Evolutionary conservation across 139 green algal genomes (phyloP), one percentile per base, ranked within the genome.

Genomic region (Asterochloris erici): DNA sequence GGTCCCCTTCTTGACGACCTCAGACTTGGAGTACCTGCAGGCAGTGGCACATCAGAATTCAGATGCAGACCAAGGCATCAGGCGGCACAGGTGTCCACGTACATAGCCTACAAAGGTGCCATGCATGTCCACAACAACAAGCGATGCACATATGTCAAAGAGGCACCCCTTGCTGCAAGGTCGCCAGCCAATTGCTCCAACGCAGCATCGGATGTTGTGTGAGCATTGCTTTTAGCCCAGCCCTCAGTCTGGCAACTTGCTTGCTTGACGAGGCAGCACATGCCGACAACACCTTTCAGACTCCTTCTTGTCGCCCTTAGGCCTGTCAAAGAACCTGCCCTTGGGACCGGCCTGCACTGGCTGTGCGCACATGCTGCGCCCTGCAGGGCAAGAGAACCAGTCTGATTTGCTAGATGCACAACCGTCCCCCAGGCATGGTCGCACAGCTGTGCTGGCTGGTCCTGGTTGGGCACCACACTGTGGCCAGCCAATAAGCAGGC

Each of bases 261-360:
- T 47, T 80, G 68, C 76, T 80, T 80, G 6, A 54, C 38, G 4
- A 54, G 38, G 38, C 54, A 54, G 68, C 47, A 70, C 76, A 54
- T 62, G 68, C 76, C 68, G 61, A n/a, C 23, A 24, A 70, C 68
- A 80, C 14, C 76, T 29, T 13, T 80, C 10, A 47, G 54, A 68
- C 76, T 80, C 76, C 60, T 69, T 68, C 60, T 69, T 80, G 76
- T 80, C 76, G 12, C 76, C 76, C 0, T 6, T 54, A 26, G 76
- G 76, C 60, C 76, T 80, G 76, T 69, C 60, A 14, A 80, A 80
- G 1, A 80, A 80, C 24, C 60, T 80, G 23, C 76, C 60, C 47
- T 80, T 80, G n/a, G 76, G 76, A 13, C 76, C 76, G 68, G 76
- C 54, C 38, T 6, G 54, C 76, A 54, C 54, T 71, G 66, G 66